Percentiles rank a stretch among this genome's conserved stretches.
Conservation (phyloP, 2,329 filamentous ascomycete species). For the Sporothrix humicola region DNA sequence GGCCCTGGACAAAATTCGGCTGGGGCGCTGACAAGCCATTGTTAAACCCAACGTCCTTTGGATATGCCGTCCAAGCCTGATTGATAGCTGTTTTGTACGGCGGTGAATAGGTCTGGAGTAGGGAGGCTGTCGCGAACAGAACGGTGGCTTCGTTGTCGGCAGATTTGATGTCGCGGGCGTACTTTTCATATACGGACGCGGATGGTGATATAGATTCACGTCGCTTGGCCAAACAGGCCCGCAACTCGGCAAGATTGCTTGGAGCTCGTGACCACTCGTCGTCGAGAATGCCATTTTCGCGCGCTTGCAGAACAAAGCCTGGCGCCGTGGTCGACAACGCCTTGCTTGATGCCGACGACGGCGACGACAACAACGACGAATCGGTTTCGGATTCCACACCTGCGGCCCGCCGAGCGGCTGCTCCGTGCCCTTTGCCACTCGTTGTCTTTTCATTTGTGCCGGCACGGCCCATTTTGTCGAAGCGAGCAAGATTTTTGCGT, state of each 20-base stretch:
- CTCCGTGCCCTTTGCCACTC: not conserved
- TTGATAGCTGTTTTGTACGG: conserved; percentile 35
- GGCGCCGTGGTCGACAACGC: conserved; percentile 31
- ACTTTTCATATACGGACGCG: conserved; percentile 36
- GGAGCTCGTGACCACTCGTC: conserved; percentile 35
- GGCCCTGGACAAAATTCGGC: conserved; percentile 42
- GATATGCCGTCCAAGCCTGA: conserved; percentile 39
- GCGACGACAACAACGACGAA: not conserved
- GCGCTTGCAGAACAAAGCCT: conserved; percentile 33
- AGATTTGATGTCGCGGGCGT: conserved; percentile 28
- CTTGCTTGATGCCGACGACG: conserved; percentile 6
- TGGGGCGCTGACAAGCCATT: conserved; percentile 41
- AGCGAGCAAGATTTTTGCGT: conserved; percentile 29
- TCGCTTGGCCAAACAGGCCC: conserved; percentile 27
- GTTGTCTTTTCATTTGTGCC: not conserved
- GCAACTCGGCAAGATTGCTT: conserved; percentile 35
- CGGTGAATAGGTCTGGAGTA: conserved; percentile 32
- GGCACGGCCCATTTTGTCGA: conserved; percentile 31
- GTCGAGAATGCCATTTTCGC: conserved; percentile 37
- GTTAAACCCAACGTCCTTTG: conserved; percentile 42
- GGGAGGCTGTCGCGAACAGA: conserved; percentile 31
- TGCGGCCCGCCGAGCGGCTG: not conserved
- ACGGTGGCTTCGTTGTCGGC: conserved; percentile 38
- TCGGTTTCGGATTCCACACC: not conserved
- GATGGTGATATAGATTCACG: conserved; percentile 35